Percentiles rank a stretch among this genome's conserved stretches.
These are phyloP conservation scores for Cymbopogon flexuosus DNA, from an alignment of 202 grass and related monocot genomes.

Conservation along the genomic window DNA sequence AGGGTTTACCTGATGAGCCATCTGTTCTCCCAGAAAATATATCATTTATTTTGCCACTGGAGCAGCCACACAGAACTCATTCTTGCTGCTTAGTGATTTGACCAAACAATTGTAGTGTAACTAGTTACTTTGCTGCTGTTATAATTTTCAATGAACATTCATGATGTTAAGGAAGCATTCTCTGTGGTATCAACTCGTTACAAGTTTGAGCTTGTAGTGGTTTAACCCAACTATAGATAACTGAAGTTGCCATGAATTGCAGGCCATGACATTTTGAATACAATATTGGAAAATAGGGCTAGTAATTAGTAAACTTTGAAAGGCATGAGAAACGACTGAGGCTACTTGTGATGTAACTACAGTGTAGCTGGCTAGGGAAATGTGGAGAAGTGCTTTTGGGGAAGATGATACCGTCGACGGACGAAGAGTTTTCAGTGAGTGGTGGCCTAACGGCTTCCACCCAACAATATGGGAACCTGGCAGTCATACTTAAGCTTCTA, in stretches of 20 bases:
- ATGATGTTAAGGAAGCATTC: too few species aligned
- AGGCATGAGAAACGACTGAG: neutral
- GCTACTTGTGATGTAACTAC: too few species aligned
- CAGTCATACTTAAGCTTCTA: neutral
- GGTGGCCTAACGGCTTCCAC: neutral
- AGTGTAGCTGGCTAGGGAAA: neutral
- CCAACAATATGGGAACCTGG: neutral
- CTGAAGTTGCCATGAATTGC: neutral
- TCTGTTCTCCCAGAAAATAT: too few species aligned
- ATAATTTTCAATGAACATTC: too few species aligned
- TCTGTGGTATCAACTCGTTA: too few species aligned
- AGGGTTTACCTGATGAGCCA: neutral
- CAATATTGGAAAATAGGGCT: too few species aligned
- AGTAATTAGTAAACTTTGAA: neutral
- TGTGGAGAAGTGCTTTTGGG: neutral
- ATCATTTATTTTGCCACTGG: too few species aligned
- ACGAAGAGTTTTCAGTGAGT: neutral
- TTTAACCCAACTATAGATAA: neutral
- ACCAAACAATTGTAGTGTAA: too few species aligned
- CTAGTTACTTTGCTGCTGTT: too few species aligned
- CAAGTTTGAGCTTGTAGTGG: too few species aligned
- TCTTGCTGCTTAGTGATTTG: too few species aligned
- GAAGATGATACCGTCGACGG: neutral
- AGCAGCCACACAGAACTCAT: too few species aligned
- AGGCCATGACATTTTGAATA: neutral